Percentiles rank a stretch among this genome's conserved stretches.
These are phyloP conservation scores for Arbutus unedo DNA, from an alignment of 148 eudicot species.

Conservation along the genomic window DNA sequence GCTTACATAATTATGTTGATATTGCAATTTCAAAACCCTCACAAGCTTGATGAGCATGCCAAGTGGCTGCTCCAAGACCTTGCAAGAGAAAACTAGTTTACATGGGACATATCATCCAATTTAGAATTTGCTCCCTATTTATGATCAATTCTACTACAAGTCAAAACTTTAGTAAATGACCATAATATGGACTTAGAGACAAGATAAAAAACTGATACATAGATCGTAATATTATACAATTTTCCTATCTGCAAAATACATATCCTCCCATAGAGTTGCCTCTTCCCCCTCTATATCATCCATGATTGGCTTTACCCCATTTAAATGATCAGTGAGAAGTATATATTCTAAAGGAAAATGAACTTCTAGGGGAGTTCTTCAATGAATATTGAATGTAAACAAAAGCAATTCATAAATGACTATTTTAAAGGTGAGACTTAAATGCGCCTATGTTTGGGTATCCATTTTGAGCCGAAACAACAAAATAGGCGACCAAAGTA, in stretches of 20 bases:
- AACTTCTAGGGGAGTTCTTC: background rate
- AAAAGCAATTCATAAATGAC: background rate
- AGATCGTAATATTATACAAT: slow-evolving; percentile 85
- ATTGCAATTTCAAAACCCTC: slow-evolving; percentile 87
- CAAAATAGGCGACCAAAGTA: background rate
- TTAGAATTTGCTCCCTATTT: background rate
- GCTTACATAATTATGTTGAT: slow-evolving; percentile 90
- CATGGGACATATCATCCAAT: background rate
- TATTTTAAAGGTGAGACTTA: background rate
- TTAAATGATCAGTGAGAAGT: slow-evolving; percentile 4
- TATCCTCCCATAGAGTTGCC: slow-evolving; percentile 73
- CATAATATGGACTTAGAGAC: background rate
- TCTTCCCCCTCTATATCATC: slow-evolving; percentile 93
- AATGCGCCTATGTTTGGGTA: background rate
- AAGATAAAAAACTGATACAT: slow-evolving; percentile 14
- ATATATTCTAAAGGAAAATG: background rate
- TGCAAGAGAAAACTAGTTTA: slow-evolving; percentile 15
- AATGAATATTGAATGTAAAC: background rate
- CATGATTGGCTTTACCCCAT: slow-evolving; percentile 74
- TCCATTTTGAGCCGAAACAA: background rate
- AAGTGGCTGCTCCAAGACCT: slow-evolving; percentile 95
- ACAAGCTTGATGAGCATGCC: slow-evolving; percentile 95
- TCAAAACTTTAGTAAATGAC: background rate
- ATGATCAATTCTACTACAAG: background rate
- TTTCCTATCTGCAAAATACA: slow-evolving; percentile 84